These are phyloP conservation scores for Cercospora sp. DNA, from an alignment of 2,329 filamentous ascomycete genomes.

Conservation along the genomic window DNA sequence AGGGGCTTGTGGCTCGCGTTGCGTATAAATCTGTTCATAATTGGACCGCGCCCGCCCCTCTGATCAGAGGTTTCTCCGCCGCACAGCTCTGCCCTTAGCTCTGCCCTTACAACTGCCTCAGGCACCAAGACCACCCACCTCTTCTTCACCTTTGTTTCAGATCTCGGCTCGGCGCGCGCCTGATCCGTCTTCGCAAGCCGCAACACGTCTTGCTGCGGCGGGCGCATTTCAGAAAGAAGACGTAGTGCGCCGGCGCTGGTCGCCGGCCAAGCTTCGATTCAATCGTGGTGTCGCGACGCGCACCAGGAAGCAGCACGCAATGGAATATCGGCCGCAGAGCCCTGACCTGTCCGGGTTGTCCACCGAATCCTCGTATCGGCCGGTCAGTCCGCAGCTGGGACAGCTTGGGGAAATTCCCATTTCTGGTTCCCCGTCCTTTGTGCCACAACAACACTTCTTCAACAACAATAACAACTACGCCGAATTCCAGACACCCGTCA, in stretches of 20 bases:
- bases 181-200: background rate
- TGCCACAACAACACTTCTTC: conserved; percentile 17
- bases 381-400: conserved; percentile 9
- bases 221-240: background rate
- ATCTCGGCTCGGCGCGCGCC: conserved; percentile 2
- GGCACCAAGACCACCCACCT: background rate
- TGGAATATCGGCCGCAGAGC: conserved; percentile 8
- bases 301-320: background rate
- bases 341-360: conserved; percentile 6
- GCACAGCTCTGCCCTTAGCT: background rate
- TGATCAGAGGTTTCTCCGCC: background rate
- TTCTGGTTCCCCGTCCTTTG: conserved; percentile 4
- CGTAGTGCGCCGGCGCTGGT: background rate
- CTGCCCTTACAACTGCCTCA: background rate
- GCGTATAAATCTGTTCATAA: conserved; percentile 1
- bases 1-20: background rate
- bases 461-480: conserved; percentile 13
- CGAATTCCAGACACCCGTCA: conserved; percentile 25
- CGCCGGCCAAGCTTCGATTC: background rate
- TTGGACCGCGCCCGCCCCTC: background rate
- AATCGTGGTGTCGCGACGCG: background rate
- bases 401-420: conserved; percentile 11
- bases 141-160: background rate
- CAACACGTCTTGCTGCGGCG: background rate
- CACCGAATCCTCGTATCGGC: conserved; percentile 6